Base-by-base conservation (phyloP, 257 asterid species). In the Rehmannia glutinosa region DNA sequence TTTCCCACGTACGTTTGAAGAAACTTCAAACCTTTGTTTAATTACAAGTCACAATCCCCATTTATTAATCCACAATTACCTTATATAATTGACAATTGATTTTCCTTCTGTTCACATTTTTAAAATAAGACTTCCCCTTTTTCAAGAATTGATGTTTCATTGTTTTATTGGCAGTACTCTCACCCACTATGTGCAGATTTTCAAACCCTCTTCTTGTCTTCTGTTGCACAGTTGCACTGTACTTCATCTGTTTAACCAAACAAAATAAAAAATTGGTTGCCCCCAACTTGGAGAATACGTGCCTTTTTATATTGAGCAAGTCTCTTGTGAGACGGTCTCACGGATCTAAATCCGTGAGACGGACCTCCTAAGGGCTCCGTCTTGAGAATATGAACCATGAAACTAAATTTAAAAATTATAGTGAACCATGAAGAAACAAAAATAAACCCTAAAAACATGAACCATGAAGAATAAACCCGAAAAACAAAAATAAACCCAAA, bases 1-100 rank as follows among this genome's bases (percentile, higher is more conserved):
- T 55, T 74, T 68, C 68, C 82, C 73, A 67, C 57, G 70, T 64
- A n/a, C n/a, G n/a, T n/a, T n/a, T n/a, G n/a, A n/a, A n/a, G n/a
- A n/a, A n/a, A n/a, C 70, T 70, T 62, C 61, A 61, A 52, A 80
- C 65, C 15, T 57, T 70, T 45, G 25, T 66, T 47, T 61, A 53
- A 56, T 23, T 56, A 19, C 42, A 49, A 51, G 61, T 65, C 73
- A 21, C 72, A 21, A 9, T 66, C 63, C 15, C 42, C 17, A 41
- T 11, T 21, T 25, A 47, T 64, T 5, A n/a, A 27, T 28, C 59
- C 47, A 20, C 27, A 56, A 63, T 65, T 68, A 61, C 42, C 17
- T 39, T 11, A 46, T 28, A 13, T 1, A 11, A 51, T 19, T 2
- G 51, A 25, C 47, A 78, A 49, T 6, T 60, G 33, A 46, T n/a